phyloP scores from a whole-genome alignment of 2,329 filamentous ascomycete genomes.

The Botrytis pseudocinerea region DNA sequence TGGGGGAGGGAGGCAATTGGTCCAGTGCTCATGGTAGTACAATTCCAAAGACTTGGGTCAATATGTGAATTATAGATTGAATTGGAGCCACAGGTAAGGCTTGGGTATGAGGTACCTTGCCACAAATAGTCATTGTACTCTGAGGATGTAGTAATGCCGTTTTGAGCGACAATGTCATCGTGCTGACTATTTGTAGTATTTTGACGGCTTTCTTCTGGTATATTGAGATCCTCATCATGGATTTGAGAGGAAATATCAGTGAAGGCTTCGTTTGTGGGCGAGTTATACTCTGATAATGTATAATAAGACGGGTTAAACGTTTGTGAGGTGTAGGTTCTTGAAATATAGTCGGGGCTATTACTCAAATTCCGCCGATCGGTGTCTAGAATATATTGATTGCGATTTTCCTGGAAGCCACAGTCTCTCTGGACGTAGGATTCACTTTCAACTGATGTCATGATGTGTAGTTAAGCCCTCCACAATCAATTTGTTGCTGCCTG shows the following conservation, averaged over 20 bases:
- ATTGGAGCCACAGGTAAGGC: neutral
- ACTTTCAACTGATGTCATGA: neutral
- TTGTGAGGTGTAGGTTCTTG: neutral
- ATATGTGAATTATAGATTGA: neutral
- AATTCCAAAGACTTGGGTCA: neutral
- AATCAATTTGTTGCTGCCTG: neutral
- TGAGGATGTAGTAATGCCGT: neutral
- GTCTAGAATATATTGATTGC: neutral
- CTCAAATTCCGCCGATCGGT: neutral
- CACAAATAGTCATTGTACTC: neutral
- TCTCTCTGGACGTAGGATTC: neutral
- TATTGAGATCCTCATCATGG: neutral
- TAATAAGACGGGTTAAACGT: neutral
- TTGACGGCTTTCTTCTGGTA: neutral
- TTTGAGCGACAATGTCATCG: neutral
- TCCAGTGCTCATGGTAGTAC: neutral
- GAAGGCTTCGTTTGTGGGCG: neutral
- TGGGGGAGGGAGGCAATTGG: neutral
- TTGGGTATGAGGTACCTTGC: neutral
- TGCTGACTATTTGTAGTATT: neutral
- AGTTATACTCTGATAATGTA: neutral
- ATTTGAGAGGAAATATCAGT: neutral
- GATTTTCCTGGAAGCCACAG: neutral
- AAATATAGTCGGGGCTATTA: neutral
- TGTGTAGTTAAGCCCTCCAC: neutral